Evolutionary conservation across 148 eudicot genomes (phyloP).

Genomic region (Rhododendron griersonianum): DNA sequence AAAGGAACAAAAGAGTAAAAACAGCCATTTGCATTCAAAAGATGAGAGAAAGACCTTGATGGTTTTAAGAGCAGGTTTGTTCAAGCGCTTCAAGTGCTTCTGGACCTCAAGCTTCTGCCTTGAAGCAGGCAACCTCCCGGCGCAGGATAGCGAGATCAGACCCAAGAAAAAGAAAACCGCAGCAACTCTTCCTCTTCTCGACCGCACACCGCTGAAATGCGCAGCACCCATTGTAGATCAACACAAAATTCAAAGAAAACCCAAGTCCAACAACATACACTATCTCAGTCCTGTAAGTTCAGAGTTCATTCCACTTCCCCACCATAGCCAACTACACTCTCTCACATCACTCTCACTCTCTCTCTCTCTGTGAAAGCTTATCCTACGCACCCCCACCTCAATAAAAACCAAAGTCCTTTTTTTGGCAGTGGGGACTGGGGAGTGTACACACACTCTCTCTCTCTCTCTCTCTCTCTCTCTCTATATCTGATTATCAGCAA

Average conservation of each 20-base stretch:
- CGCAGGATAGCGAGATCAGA: constrained; percentile 31
- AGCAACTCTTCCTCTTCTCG: constrained; percentile 13
- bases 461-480: constrained; percentile 15
- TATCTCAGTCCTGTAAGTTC: background rate
- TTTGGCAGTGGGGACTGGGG: background rate
- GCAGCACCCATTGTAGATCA: constrained; percentile 23
- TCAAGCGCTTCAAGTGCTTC: constrained; percentile 77
- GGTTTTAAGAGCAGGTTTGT: constrained; percentile 64
- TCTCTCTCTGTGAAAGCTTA: background rate
- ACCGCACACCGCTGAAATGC: constrained; percentile 11
- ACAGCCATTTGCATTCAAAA: background rate
- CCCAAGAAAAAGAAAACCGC: constrained; percentile 23
- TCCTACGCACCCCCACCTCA: constrained; percentile 11
- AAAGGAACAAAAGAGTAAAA: background rate
- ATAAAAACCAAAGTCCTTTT: constrained; percentile 3
- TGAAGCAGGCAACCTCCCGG: constrained; percentile 38
- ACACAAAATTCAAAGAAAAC: background rate
- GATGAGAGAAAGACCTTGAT: constrained; percentile 44
- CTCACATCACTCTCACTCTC: background rate
- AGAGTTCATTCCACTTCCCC: background rate
- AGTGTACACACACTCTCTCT: background rate
- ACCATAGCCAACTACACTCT: constrained; percentile 1
- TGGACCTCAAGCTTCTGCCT: constrained; percentile 65
- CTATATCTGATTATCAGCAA: background rate
- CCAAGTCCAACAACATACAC: background rate